phyloP scores from a whole-genome alignment of 2,329 filamentous ascomycete genomes.

The Paraphoma chrysanthemicola region DNA sequence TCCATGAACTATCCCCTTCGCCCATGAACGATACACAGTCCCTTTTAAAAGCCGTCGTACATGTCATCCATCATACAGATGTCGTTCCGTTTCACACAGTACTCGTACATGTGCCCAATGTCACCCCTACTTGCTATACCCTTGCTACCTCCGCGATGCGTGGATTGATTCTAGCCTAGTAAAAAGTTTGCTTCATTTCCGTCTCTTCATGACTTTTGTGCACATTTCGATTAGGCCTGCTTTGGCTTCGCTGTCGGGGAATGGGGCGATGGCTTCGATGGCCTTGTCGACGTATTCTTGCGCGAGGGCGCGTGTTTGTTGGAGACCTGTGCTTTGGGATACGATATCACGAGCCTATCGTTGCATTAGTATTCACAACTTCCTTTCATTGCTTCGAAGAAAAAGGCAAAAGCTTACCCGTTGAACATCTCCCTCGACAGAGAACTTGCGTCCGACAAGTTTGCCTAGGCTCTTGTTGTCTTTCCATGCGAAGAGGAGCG shows the following conservation, averaged over 20 bases:
- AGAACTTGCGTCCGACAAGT: constrained; percentile 91
- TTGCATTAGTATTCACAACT: constrained; percentile 10
- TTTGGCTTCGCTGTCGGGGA: constrained; percentile 96
- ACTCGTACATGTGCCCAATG: background rate
- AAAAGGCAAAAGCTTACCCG: constrained; percentile 63
- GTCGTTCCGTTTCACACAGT: background rate
- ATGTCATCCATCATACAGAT: background rate
- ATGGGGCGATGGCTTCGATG: constrained; percentile 79
- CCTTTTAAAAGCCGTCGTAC: background rate
- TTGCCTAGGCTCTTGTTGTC: constrained; percentile 82
- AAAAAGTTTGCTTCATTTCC: constrained; percentile 66
- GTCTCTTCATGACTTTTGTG: constrained; percentile 84
- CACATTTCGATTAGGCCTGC: constrained; percentile 92
- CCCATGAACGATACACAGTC: background rate
- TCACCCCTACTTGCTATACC: no score
- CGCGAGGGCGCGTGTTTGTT: constrained; percentile 88
- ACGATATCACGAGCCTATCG: constrained; percentile 85
- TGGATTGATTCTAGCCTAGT: no score
- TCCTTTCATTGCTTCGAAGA: background rate
- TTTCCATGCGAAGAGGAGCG: constrained; percentile 95
- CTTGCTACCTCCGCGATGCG: background rate
- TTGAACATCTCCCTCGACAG: constrained; percentile 80
- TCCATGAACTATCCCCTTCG: no score
- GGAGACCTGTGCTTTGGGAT: constrained; percentile 80
- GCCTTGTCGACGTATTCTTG: constrained; percentile 91